Conservation (phyloP, 805 yeast genomes). For the Yueomyces sinensis region DNA sequence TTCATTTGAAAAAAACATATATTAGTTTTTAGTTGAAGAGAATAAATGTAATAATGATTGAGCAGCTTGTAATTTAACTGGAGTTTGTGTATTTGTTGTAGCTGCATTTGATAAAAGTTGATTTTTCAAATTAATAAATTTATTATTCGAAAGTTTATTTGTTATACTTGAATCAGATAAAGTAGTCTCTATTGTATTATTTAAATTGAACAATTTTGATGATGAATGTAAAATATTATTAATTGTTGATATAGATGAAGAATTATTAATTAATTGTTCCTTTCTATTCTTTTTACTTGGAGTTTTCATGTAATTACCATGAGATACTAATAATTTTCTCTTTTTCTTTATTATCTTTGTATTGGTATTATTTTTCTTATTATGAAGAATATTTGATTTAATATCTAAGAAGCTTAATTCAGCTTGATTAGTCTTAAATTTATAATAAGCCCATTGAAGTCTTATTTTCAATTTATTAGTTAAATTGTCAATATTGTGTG, state of each 20-base stretch:
- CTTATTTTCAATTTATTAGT: conserved; percentile 31
- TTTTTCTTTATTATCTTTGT: conserved; percentile 4
- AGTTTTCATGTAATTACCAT: conserved; percentile 17
- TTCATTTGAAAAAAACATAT: no score
- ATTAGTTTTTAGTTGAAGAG: conserved; percentile 14
- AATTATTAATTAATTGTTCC: not conserved
- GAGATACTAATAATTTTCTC: conserved; percentile 17
- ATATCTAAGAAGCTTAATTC: conserved; percentile 5
- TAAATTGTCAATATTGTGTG: no score
- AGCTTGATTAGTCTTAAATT: conserved; percentile 35
- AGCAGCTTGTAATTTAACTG: conserved; percentile 25
- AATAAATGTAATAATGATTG: conserved; percentile 22
- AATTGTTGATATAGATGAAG: not conserved
- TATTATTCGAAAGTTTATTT: not conserved
- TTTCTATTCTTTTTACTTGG: conserved; percentile 7
- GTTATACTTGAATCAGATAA: not conserved
- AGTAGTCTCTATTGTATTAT: not conserved
- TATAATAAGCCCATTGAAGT: conserved; percentile 39
- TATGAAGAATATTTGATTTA: not conserved
- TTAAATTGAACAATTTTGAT: not conserved
- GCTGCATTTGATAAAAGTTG: not conserved
- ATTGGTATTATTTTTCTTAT: not conserved
- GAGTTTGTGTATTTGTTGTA: conserved; percentile 14
- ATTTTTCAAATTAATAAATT: not conserved
- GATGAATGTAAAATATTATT: not conserved